These are phyloP conservation scores for Citrus glauca DNA, from an alignment of 345 rosid genomes.

Conservation along the genomic window DNA sequence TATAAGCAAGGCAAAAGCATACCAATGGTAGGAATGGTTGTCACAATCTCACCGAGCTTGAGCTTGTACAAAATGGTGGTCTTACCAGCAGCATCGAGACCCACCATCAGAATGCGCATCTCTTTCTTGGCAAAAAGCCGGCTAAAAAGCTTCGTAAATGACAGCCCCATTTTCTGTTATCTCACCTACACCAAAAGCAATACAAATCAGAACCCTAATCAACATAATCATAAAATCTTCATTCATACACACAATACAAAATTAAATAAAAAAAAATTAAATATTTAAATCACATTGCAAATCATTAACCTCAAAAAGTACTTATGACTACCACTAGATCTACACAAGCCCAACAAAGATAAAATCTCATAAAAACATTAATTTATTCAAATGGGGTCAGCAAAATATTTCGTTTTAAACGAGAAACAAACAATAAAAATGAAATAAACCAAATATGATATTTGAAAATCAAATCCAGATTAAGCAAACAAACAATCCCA, in stretches of 20 bases:
- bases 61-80: slow-evolving; percentile 74
- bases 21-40: slow-evolving; percentile 78
- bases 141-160: slow-evolving; percentile 62
- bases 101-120: slow-evolving; percentile 38
- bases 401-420: background rate
- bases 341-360: background rate
- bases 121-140: slow-evolving; percentile 52
- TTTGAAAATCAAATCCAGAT: background rate
- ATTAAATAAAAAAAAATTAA: background rate
- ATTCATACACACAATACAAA: background rate
- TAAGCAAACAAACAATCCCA: background rate
- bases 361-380: background rate
- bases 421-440: background rate
- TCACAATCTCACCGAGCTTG: slow-evolving; percentile 70
- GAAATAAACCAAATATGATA: background rate
- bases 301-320: background rate
- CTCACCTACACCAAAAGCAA: slow-evolving; percentile 2
- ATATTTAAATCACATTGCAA: background rate
- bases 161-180: slow-evolving; percentile 49
- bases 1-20: slow-evolving; percentile 3
- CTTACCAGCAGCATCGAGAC: slow-evolving; percentile 45
- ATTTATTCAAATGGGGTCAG: background rate
- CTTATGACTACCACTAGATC: background rate
- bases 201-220: background rate
- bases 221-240: background rate